Evolutionary conservation across 805 yeast genomes (phyloP).

Genomic region (Myxozyma neotropica): DNA sequence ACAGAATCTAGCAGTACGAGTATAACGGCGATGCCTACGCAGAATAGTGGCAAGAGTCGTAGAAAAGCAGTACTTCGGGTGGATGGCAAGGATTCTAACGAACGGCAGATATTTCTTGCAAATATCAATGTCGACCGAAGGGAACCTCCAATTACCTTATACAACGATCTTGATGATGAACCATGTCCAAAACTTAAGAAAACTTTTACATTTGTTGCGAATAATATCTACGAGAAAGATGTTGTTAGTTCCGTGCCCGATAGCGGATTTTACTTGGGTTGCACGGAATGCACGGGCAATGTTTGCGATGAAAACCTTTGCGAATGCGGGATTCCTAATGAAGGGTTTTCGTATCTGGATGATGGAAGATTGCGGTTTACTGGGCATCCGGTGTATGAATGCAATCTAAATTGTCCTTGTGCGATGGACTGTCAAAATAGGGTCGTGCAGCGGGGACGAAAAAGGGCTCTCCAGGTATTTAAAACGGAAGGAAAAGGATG

Average conservation of each 20-base stretch:
- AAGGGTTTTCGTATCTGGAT: constrained; percentile 3
- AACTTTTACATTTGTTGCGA: background rate
- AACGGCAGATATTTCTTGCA: background rate
- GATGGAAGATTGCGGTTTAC: constrained; percentile 8
- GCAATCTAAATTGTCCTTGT: constrained; percentile 21
- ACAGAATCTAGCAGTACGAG: background rate
- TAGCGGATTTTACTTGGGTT: constrained; percentile 1
- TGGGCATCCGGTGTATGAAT: constrained; percentile 22
- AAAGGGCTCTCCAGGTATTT: constrained; percentile 18
- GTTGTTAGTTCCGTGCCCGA: background rate
- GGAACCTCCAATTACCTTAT: constrained; percentile 7
- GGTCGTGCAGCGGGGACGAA: constrained; percentile 27
- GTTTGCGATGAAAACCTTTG: constrained; percentile 4
- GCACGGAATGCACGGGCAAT: background rate
- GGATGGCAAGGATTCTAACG: background rate
- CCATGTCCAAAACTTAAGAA: background rate
- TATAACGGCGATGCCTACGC: no score
- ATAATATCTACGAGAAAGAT: background rate
- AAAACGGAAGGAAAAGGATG: constrained; percentile 27
- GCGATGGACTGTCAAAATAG: constrained; percentile 15
- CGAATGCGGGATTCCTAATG: background rate
- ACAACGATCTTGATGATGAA: constrained; percentile 15
- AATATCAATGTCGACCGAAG: background rate
- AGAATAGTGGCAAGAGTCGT: no score
- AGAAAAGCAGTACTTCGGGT: background rate